Base-by-base conservation (phyloP, 2,329 filamentous ascomycete genomes). In the Paraphoma chrysanthemicola region DNA sequence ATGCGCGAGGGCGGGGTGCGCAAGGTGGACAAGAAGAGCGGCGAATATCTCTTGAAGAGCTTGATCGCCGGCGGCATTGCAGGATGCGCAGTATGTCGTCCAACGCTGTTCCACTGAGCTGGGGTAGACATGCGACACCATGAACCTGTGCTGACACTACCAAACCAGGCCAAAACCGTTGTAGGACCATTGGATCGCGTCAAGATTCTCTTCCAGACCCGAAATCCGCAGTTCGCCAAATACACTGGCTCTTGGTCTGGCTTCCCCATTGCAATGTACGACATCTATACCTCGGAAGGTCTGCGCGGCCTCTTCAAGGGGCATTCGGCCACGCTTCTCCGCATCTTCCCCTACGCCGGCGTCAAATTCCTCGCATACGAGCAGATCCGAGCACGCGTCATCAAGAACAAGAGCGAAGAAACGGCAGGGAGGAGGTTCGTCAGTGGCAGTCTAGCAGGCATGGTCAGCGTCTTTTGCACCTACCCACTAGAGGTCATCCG, bases 311-410 rank as follows among this genome's bases (percentile, higher is more conserved):
- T 99, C 6, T 99, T 93, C 79, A 90, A 95, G 50, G 95, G 95
- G 6, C 95, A 99, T 76, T 97, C 93, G 4, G 95, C 93, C 2
- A 99, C 95, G 0, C 82, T 99, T 2, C 83, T 98, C 50, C 89
- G 95, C 62, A 96, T 99, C 61, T 99, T 98, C 69, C 95, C 95
- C 6, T 99, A 99, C 76, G 95, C 94, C 14, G 94, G 91, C 44
- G 97, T 98, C 78, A 99, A 99, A 73, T 99, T 99, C 72, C 86
- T 99, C 42, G 93, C 94, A 44, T 99, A 99, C 80, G 95, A 99
- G 77, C 95, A 99, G 78, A 92, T 97, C 63, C 91, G 95, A 57
- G 87, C 90, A 11, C 70, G 88, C 12, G 72, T 98, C 31, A 98
- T 99, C 59, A 86, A 85, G 1, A 81, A 79, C 38, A 86, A 83